These are phyloP conservation scores for Boeremia lycopersici DNA, from an alignment of 2,329 filamentous ascomycete genomes.

Conservation along the genomic window DNA sequence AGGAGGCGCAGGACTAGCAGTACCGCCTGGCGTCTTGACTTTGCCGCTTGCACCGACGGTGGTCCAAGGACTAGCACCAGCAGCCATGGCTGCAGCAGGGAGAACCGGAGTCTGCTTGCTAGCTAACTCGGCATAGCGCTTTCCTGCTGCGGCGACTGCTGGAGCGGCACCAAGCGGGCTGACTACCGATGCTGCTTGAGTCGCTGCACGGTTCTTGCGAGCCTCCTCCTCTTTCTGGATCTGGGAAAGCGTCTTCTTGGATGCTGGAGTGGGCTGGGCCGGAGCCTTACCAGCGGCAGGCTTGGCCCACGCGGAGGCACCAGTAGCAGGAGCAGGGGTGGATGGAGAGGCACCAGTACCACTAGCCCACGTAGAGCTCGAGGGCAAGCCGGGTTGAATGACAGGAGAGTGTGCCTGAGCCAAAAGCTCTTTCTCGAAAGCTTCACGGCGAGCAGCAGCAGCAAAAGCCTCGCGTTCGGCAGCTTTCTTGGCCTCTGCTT, in stretches of 20 bases:
- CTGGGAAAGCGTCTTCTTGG: conserved; percentile 90
- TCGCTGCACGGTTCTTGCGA: conserved; percentile 76
- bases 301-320: conserved; percentile 68
- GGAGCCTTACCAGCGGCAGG: conserved; percentile 56
- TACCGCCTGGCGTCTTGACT: conserved; percentile 73
- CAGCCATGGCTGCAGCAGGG: conserved; percentile 50
- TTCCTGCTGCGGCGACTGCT: conserved; percentile 61
- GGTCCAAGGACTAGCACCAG: conserved; percentile 74
- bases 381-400: conserved; percentile 79
- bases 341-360: conserved; percentile 67
- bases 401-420: conserved; percentile 64
- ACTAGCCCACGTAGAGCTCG: conserved; percentile 87
- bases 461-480: conserved; percentile 86
- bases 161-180: conserved; percentile 53
- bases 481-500: conserved; percentile 90
- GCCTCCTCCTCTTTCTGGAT: conserved; percentile 96
- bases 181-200: conserved; percentile 56
- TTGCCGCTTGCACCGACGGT: conserved; percentile 95
- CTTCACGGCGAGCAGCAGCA: conserved; percentile 75
- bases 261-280: conserved; percentile 48
- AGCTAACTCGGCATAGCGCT: conserved; percentile 94
- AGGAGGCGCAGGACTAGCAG: conserved; percentile 57
- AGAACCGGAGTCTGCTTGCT: conserved; percentile 68
- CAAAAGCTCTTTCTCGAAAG: conserved; percentile 79
- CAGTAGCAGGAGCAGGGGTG: conserved; percentile 57